Percentiles rank a stretch among this genome's conserved stretches.
These are phyloP conservation scores for Geotrichum macrosporum DNA, from an alignment of 1,139 yeast species.

Conservation along the genomic window DNA sequence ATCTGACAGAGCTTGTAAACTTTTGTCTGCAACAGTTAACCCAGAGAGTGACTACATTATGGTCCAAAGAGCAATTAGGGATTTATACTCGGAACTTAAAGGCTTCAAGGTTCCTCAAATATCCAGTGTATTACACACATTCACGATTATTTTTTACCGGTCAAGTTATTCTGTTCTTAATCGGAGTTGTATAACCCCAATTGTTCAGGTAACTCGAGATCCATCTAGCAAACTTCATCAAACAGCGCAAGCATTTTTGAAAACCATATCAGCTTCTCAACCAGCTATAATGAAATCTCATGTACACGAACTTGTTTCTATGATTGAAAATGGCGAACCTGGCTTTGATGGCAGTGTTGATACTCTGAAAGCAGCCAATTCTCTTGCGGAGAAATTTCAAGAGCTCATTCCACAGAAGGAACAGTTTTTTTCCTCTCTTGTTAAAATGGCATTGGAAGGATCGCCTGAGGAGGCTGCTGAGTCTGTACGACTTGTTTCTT, in stretches of 20 bases:
- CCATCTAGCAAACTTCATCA: conserved; percentile 36
- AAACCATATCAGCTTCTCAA: conserved; percentile 53
- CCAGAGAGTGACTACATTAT: conserved; percentile 59
- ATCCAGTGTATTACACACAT: conserved; percentile 8
- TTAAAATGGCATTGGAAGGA: conserved; percentile 49
- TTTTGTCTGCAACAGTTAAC: conserved; percentile 36
- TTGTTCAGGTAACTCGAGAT: conserved; percentile 48
- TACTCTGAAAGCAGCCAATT: conserved; percentile 57
- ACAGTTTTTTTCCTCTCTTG: conserved; percentile 38
- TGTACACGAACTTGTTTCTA: conserved; percentile 47
- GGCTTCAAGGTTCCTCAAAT: conserved; percentile 6
- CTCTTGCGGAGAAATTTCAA: conserved; percentile 51
- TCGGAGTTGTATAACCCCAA: conserved; percentile 55
- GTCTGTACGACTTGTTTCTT: conserved; percentile 55
- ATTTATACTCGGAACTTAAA: conserved; percentile 37
- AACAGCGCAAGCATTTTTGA: conserved; percentile 52
- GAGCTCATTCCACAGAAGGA: conserved; percentile 35
- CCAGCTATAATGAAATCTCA: conserved; percentile 67
- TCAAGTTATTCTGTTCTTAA: conserved; percentile 61
- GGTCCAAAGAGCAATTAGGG: conserved; percentile 57
- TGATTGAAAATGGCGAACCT: conserved; percentile 38
- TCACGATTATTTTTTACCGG: conserved; percentile 58
- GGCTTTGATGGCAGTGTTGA: conserved; percentile 36
- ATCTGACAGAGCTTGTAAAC: conserved; percentile 12
- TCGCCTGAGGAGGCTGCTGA: conserved; percentile 61